Base-by-base conservation (phyloP, 2,329 filamentous ascomycete genomes). In the Colletotrichum endophyticum region DNA sequence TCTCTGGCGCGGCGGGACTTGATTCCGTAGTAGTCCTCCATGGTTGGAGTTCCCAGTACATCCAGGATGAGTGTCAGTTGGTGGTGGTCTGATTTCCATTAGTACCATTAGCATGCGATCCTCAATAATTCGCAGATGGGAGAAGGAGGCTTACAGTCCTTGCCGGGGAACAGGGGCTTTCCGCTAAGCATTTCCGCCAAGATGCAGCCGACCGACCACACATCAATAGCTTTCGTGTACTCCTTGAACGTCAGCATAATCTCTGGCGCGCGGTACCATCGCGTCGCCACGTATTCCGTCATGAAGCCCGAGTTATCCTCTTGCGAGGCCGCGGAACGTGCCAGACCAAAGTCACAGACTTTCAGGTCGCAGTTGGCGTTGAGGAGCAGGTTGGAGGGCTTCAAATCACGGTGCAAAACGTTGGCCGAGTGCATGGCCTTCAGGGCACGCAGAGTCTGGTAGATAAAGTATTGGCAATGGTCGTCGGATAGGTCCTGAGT, bases 221-320 rank as follows among this genome's bases (percentile, higher is more conserved):
- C 96, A 83, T 99, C 97, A 83, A 99, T 99, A 59, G 97, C 97
- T 88, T 99, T 99, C 81, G 97, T 99, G 88, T 99, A 99, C 87
- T 99, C 97, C 89, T 99, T 99, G 90, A 99, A 99, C 15, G 97
- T 99, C 88, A 99, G 94, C 97, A 99, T 99, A 86, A 99, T 99
- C 85, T 99, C 97, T 5, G 97, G 97, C 8, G 97, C 97, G 86
- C 97, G 96, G 87, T 99, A 99, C 97, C 97, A 99, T 82, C 97
- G 94, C 63, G 97, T 99, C 68, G 97, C 97, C 73, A 99, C 97
- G 85, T 99, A 99, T 98, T 99, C 97, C 19, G 97, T 99, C 97
- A 99, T 99, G 92, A 99, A 99, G 27, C 97, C 97, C n/a, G 96
- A 98, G 88, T 99, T 99, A 86, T 99, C 97, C 84, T 99, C 97